A percentile compares a stretch with the other conserved stretches of the same genome.
phyloP scores from a whole-genome alignment of 192 early-diverging fungal genomes.

The Backusella parvicylindrica region DNA sequence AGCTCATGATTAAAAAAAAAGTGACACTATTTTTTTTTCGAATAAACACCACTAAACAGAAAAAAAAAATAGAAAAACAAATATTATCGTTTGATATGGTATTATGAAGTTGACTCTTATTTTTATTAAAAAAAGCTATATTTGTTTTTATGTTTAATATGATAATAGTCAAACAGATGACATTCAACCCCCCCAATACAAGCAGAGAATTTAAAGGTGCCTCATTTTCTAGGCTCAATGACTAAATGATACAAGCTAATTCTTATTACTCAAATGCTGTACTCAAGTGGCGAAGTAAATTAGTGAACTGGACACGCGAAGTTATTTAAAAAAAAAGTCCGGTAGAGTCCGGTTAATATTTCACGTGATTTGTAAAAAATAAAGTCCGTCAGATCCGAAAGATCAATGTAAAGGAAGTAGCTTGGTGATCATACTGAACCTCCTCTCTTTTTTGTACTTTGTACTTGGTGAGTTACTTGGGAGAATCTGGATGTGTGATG shows the following conservation, averaged over 20 bases:
- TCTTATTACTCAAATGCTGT: no score
- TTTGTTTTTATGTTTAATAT: no score
- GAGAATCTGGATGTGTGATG: background rate
- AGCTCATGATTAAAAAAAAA: background rate
- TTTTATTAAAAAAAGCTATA: no score
- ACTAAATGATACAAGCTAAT: no score
- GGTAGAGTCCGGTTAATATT: background rate
- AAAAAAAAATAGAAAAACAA: background rate
- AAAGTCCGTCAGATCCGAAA: background rate
- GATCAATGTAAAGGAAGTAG: background rate
- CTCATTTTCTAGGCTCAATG: no score
- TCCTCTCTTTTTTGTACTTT: conserved; percentile 21
- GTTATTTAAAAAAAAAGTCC: conserved; percentile 1
- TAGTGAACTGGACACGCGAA: no score
- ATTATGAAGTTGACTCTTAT: no score
- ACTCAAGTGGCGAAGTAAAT: no score
- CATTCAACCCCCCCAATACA: no score
- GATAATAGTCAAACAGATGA: no score
- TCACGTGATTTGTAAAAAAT: background rate
- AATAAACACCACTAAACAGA: background rate
- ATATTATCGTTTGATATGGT: background rate
- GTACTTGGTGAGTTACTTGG: conserved; percentile 12
- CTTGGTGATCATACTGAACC: background rate
- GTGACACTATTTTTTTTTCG: background rate
- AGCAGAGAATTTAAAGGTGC: no score